These are phyloP conservation scores for Amanita subjunquillea DNA, from an alignment of 768 basidiomycete species.

Conservation along the genomic window DNA sequence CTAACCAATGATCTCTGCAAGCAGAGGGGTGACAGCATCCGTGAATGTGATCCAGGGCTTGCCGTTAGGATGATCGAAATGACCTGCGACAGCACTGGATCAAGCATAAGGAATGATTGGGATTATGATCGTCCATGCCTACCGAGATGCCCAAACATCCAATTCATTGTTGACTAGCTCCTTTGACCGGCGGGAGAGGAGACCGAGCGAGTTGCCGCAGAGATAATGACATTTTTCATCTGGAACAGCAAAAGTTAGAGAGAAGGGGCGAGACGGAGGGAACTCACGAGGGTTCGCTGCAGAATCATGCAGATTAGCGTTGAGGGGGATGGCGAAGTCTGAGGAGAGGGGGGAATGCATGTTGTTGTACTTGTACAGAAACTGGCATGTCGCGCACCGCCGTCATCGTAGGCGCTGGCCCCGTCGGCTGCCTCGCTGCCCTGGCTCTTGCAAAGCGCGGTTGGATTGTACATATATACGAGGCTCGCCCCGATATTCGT, in stretches of 20 bases:
- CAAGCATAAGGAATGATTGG: conserved; percentile 9
- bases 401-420: conserved; percentile 81
- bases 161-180: conserved; percentile 75
- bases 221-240: conserved; percentile 68
- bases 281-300: conserved; percentile 28
- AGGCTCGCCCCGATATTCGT: conserved; percentile 70
- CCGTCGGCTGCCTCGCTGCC: conserved; percentile 89
- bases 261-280: neutral
- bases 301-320: conserved; percentile 35
- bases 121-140: conserved; percentile 14
- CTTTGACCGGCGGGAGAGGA: conserved; percentile 65
- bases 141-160: conserved; percentile 71
- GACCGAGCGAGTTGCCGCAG: conserved; percentile 92
- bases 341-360: neutral
- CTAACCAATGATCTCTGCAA: conserved; percentile 80
- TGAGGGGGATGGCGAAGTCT: conserved; percentile 48
- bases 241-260: conserved; percentile 11
- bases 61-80: conserved; percentile 80
- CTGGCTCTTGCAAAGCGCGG: conserved; percentile 78
- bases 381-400: conserved; percentile 27
- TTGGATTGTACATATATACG: conserved; percentile 76
- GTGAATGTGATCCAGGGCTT: conserved; percentile 79
- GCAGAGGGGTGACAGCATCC: conserved; percentile 56
- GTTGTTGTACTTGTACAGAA: neutral
- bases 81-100: conserved; percentile 73